phyloP scores from a whole-genome alignment of 495 filamentous ascomycete genomes.

The Xylaria castorea region DNA sequence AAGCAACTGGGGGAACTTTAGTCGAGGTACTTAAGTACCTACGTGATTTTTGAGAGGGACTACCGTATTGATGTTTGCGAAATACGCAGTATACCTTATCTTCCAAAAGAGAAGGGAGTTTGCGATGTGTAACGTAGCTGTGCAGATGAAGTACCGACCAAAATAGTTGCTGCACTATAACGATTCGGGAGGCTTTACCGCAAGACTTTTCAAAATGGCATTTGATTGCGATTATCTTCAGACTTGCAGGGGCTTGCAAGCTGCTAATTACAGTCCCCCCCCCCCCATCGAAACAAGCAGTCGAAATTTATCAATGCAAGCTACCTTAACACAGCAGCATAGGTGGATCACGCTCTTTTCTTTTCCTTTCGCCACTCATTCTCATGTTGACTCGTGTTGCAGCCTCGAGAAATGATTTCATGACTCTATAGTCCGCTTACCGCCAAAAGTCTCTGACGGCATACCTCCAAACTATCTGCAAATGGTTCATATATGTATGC shows the following conservation, averaged over 20 bases:
- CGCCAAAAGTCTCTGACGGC: conserved; percentile 3
- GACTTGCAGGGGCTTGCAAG: background rate
- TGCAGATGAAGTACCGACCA: background rate
- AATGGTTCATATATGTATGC: conserved; percentile 6
- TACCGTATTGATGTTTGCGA: background rate
- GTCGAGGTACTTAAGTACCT: background rate
- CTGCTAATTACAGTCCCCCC: background rate
- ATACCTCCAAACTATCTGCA: background rate
- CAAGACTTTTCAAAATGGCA: background rate
- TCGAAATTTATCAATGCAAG: conserved; percentile 1
- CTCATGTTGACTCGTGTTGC: background rate
- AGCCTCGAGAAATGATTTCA: background rate
- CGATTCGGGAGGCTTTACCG: background rate
- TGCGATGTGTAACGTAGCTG: background rate
- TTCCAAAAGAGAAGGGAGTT: background rate
- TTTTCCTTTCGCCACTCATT: conserved; percentile 14
- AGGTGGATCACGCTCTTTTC: conserved; percentile 1
- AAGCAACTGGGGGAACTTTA: background rate
- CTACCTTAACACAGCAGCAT: conserved; percentile 4
- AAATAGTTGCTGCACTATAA: background rate
- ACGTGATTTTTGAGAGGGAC: background rate
- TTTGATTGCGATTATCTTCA: conserved; percentile 1
- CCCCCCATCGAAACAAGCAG: background rate
- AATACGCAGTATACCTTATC: background rate
- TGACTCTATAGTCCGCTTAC: background rate